Percentiles rank a stretch among this genome's conserved stretches.
Conservation (phyloP, 148 eudicot genomes). For the Cornus controversa region DNA sequence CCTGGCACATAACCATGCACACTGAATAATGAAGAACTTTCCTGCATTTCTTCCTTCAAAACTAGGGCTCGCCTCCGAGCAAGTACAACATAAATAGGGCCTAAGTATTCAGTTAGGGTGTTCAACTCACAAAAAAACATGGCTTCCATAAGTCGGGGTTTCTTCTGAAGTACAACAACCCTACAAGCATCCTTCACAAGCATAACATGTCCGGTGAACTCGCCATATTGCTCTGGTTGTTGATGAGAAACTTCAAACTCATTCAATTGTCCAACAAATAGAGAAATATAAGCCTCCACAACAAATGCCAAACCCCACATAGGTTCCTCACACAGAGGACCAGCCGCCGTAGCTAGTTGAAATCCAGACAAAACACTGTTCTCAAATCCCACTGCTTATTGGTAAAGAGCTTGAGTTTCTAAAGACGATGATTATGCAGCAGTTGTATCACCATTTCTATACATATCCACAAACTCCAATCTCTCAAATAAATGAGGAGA, state of each 20-base stretch:
- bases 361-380: constrained; percentile 87
- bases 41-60: constrained; percentile 93
- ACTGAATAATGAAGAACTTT: constrained; percentile 85
- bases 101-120: constrained; percentile 72
- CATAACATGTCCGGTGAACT: constrained; percentile 91
- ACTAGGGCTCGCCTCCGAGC: constrained; percentile 76
- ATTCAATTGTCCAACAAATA: constrained; percentile 25
- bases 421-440: constrained; percentile 31
- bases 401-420: constrained; percentile 29
- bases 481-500: constrained; percentile 67
- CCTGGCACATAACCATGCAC: constrained; percentile 87
- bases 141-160: constrained; percentile 77
- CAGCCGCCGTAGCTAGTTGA: constrained; percentile 84
- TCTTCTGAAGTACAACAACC: constrained; percentile 70
- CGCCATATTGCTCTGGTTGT: constrained; percentile 60
- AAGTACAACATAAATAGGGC: constrained; percentile 81
- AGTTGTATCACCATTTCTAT: constrained; percentile 12
- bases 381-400: constrained; percentile 71
- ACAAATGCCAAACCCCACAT: constrained; percentile 96
- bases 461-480: constrained; percentile 55
- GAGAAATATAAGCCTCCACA: constrained; percentile 59
- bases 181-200: constrained; percentile 86
- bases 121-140: constrained; percentile 84
- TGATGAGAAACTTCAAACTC: constrained; percentile 44
- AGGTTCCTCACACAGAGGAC: constrained; percentile 94